Percentiles rank a stretch among this genome's conserved stretches.
These are phyloP conservation scores for Pistacia integerrima DNA, from an alignment of 345 rosid genomes.

Conservation along the genomic window DNA sequence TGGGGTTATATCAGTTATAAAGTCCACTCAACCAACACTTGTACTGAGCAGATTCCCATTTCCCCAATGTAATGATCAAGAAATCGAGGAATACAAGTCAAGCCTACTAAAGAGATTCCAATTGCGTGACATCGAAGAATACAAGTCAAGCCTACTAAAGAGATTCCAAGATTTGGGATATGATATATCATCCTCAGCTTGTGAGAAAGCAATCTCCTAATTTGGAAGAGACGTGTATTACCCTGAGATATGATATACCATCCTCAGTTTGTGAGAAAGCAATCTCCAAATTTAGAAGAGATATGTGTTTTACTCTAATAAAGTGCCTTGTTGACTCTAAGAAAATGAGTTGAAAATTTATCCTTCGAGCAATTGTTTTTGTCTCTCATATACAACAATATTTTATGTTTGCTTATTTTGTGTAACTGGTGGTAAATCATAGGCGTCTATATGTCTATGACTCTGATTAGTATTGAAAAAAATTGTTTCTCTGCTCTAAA, in stretches of 20 bases:
- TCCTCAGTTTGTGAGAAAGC: not conserved
- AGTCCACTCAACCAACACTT: constrained; percentile 41
- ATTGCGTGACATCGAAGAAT: constrained; percentile 45
- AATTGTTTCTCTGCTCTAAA: not conserved
- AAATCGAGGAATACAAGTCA: constrained; percentile 41
- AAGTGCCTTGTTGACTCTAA: not conserved
- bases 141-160: constrained; percentile 60
- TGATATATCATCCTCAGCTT: constrained; percentile 10
- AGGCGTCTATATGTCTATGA: no score
- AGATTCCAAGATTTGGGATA: constrained; percentile 58
- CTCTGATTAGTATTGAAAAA: no score
- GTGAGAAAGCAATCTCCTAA: no score
- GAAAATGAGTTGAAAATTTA: not conserved
- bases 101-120: no score
- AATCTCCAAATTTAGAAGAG: not conserved
- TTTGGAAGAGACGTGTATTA: no score
- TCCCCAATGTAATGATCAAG: no score
- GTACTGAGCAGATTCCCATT: no score
- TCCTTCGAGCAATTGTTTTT: not conserved
- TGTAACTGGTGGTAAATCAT: no score
- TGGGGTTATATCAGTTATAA: constrained; percentile 59
- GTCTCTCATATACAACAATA: no score
- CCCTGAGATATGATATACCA: constrained; percentile 15
- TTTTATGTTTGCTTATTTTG: no score
- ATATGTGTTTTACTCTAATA: not conserved